A percentile compares a stretch with the other conserved stretches of the same genome.
phyloP scores from a whole-genome alignment of 2,329 filamentous ascomycete genomes.

The Raffaelea arxii region DNA sequence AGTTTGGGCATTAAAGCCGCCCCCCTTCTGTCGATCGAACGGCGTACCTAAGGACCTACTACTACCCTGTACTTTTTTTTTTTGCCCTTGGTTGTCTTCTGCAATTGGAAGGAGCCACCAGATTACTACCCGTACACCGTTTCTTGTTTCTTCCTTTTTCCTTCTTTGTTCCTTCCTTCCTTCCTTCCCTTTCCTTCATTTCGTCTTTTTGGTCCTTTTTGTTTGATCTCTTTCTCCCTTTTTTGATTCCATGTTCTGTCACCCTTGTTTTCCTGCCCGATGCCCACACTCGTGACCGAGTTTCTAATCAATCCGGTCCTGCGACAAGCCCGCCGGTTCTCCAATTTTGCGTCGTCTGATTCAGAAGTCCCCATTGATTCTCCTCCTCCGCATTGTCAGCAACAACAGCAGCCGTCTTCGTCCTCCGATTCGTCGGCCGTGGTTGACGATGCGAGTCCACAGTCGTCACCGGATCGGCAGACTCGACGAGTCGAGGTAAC shows the following conservation, averaged over 20 bases:
- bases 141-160: not conserved
- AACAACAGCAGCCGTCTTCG: conserved; percentile 4
- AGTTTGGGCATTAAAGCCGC: too few relatives aligned
- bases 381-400: conserved; percentile 13
- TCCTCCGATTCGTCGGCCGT: too few relatives aligned
- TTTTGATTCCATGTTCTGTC: too few relatives aligned
- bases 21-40: too few relatives aligned
- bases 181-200: not conserved
- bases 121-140: not conserved
- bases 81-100: too few relatives aligned
- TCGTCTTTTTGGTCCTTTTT: not conserved
- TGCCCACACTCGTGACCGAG: conserved; percentile 55
- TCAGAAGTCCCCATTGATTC: conserved; percentile 16
- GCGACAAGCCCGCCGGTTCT: conserved; percentile 53
- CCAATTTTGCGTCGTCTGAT: conserved; percentile 22
- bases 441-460: conserved; percentile 12
- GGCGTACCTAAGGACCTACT: too few relatives aligned
- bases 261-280: conserved; percentile 18
- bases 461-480: too few relatives aligned
- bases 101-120: too few relatives aligned
- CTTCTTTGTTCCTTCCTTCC: not conserved
- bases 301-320: conserved; percentile 58
- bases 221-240: not conserved
- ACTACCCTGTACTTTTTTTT: too few relatives aligned
- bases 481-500: too few relatives aligned